These are phyloP conservation scores for Candida odintsovae DNA, from an alignment of 805 yeast species.

Conservation along the genomic window DNA sequence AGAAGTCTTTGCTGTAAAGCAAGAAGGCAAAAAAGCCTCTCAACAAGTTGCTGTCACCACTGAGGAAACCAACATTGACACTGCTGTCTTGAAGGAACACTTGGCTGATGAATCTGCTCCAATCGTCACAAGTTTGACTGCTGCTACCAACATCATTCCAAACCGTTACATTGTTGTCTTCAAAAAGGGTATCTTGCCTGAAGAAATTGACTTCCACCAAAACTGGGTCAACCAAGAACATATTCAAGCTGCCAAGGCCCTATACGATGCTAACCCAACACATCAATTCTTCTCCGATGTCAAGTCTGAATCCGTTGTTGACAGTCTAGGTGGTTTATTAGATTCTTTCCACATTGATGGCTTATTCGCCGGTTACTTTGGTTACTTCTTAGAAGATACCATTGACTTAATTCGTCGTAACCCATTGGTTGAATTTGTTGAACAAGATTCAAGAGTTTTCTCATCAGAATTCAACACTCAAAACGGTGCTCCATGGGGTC, in stretches of 20 bases:
- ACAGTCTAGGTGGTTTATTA: constrained; percentile 46
- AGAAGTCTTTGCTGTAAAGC: constrained; percentile 28
- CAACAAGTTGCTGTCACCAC: constrained; percentile 12
- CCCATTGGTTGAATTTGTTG: constrained; percentile 64
- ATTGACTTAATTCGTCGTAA: constrained; percentile 66
- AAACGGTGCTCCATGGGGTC: constrained; percentile 91
- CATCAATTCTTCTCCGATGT: constrained; percentile 34
- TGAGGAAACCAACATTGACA: constrained; percentile 14
- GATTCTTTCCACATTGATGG: constrained; percentile 58
- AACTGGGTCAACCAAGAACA: constrained; percentile 57
- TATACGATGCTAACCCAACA: constrained; percentile 28
- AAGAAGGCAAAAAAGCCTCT: constrained; percentile 4
- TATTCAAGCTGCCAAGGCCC: constrained; percentile 33
- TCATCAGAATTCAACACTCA: constrained; percentile 62
- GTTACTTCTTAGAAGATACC: constrained; percentile 71
- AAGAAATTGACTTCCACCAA: constrained; percentile 58
- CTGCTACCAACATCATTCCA: constrained; percentile 47
- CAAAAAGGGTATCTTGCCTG: constrained; percentile 54
- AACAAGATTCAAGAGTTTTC: constrained; percentile 66
- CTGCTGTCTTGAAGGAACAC: constrained; percentile 6
- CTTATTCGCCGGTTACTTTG: constrained; percentile 73
- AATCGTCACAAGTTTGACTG: constrained; percentile 38
- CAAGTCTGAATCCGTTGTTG: constrained; percentile 20
- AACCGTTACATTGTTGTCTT: constrained; percentile 82
- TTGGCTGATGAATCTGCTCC: constrained; percentile 34